Evolutionary conservation across 179 eudicot species (phyloP).

Genomic region (Nepenthes alata): DNA sequence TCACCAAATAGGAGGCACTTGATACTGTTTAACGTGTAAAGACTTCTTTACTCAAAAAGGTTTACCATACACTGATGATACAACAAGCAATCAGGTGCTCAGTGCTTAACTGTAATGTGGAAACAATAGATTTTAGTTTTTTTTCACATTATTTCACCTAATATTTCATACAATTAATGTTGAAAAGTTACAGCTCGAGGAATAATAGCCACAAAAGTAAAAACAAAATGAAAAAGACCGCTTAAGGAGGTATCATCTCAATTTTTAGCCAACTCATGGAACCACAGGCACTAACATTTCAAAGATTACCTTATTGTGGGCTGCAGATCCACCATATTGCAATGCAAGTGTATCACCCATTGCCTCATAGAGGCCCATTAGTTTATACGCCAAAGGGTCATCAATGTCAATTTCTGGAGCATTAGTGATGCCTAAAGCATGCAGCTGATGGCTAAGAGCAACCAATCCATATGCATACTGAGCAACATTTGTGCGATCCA

Average conservation of each 20-base stretch:
- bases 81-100: no score
- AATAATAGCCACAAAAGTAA: no score
- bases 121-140: no score
- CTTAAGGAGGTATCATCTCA: not conserved
- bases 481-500: slow-evolving; percentile 96
- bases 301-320: slow-evolving; percentile 76
- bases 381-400: slow-evolving; percentile 53
- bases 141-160: no score
- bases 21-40: no score
- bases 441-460: slow-evolving; percentile 84
- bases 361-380: slow-evolving; percentile 77
- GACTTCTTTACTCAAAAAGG: no score
- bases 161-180: no score
- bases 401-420: slow-evolving; percentile 43
- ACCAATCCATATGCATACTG: slow-evolving; percentile 86
- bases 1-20: no score
- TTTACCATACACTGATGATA: no score
- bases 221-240: no score
- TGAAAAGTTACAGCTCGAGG: no score
- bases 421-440: slow-evolving; percentile 56
- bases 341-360: slow-evolving; percentile 98
- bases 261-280: not conserved
- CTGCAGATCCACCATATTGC: slow-evolving; percentile 96
- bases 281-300: not conserved
- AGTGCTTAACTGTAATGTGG: no score